Conservation (phyloP, 495 filamentous ascomycete species). For the Lichina pygmaea region DNA sequence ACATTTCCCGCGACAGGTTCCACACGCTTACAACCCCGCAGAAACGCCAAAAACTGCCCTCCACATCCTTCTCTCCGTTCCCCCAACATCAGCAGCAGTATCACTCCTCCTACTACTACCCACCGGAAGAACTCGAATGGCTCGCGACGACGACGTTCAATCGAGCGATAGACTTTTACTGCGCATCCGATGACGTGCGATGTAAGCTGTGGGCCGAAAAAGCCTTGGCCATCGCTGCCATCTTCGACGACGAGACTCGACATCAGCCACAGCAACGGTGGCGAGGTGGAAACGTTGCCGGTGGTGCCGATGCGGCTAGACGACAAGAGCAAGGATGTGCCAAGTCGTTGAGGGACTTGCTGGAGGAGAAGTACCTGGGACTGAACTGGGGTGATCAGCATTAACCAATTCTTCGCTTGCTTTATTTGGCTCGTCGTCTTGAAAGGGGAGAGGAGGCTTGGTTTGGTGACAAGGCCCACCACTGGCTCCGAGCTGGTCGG, state of each 20-base stretch:
- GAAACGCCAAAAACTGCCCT: neutral
- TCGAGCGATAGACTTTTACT: constrained; percentile 44
- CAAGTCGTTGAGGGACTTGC: too few species aligned
- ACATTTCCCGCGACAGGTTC: neutral
- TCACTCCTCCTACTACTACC: constrained; percentile 21
- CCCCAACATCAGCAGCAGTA: constrained; percentile 6
- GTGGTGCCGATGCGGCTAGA: too few species aligned
- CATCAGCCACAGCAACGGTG: too few species aligned
- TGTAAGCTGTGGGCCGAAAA: constrained; percentile 38
- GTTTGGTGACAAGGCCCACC: too few species aligned
- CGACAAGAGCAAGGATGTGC: too few species aligned
- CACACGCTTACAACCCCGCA: neutral
- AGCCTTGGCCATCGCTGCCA: constrained; percentile 33
- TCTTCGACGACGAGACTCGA: constrained; percentile 17
- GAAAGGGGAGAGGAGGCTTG: too few species aligned
- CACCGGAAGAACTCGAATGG: constrained; percentile 48
- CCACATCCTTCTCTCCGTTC: neutral
- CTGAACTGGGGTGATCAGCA: too few species aligned
- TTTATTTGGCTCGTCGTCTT: too few species aligned
- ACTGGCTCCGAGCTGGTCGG: too few species aligned
- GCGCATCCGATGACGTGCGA: constrained; percentile 22
- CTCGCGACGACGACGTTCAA: constrained; percentile 53
- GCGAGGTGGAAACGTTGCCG: too few species aligned
- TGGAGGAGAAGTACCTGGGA: too few species aligned
- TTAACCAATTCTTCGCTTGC: too few species aligned